phyloP scores from a whole-genome alignment of 768 basidiomycete genomes.

The Amanita muscaria region DNA sequence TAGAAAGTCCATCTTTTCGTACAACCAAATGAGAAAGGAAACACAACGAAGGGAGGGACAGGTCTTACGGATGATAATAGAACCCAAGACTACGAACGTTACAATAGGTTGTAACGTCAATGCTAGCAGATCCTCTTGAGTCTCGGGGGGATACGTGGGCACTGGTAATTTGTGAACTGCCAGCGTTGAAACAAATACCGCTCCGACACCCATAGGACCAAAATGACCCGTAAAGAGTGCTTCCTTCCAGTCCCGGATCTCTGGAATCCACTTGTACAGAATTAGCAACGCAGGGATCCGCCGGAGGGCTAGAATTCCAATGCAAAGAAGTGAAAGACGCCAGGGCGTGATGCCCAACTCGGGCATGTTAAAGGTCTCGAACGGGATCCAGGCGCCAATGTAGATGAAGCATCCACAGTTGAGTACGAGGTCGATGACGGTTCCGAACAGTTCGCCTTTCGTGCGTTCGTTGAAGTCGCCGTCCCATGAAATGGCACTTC shows the following conservation, averaged over 20 bases:
- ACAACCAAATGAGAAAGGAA: background rate
- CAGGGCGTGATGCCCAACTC: constrained; percentile 59
- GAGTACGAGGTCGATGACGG: constrained; percentile 82
- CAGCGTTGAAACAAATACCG: constrained; percentile 79
- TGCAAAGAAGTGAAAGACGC: constrained; percentile 59
- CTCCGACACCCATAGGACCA: constrained; percentile 88
- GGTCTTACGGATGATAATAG: constrained; percentile 69
- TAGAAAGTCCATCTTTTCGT: constrained; percentile 55
- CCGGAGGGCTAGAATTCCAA: constrained; percentile 64
- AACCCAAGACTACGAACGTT: constrained; percentile 78
- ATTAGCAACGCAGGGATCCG: constrained; percentile 73
- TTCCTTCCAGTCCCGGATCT: constrained; percentile 77
- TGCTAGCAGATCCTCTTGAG: constrained; percentile 67
- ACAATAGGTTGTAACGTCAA: constrained; percentile 74
- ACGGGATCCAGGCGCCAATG: constrained; percentile 83
- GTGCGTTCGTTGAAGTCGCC: constrained; percentile 72
- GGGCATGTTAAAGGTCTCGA: constrained; percentile 44
- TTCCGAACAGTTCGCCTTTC: constrained; percentile 81
- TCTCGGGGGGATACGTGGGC: constrained; percentile 50
- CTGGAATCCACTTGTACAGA: constrained; percentile 80
- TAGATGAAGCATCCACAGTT: constrained; percentile 79
- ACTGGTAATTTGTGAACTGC: constrained; percentile 54
- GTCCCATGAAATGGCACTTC: constrained; percentile 89
- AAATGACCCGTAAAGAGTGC: constrained; percentile 92
- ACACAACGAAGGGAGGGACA: background rate